These are phyloP conservation scores for Globisporangium echinulatum DNA, from an alignment of 352 stramenopile species.

Conservation along the genomic window DNA sequence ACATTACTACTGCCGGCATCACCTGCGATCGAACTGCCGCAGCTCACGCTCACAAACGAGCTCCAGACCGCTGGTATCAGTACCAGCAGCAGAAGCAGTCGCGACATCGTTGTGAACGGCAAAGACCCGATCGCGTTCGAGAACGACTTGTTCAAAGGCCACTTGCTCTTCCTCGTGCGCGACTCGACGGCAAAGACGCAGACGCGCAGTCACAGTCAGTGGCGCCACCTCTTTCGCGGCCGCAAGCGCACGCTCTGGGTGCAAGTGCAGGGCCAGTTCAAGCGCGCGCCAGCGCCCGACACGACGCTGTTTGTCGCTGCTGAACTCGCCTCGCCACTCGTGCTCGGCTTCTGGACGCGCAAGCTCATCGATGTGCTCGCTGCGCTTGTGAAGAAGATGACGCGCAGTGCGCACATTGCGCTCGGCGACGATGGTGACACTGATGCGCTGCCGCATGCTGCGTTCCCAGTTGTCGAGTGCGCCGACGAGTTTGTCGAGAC, in stretches of 20 bases:
- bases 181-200: conserved; percentile 8
- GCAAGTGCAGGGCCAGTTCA: conserved; percentile 63
- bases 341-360: conserved; percentile 26
- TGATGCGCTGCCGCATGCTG: conserved; percentile 30
- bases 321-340: conserved; percentile 30
- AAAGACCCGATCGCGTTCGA: conserved; percentile 39
- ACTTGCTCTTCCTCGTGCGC: conserved; percentile 29
- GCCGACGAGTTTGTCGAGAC: conserved; percentile 45
- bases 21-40: conserved; percentile 17
- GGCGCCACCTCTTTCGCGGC: conserved; percentile 28
- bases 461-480: conserved; percentile 47
- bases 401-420: conserved; percentile 28
- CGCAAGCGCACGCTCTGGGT: conserved; percentile 40
- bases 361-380: conserved; percentile 32
- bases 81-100: conserved; percentile 2
- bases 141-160: conserved; percentile 34
- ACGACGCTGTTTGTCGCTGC: conserved; percentile 41
- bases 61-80: conserved; percentile 9
- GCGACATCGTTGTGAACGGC: conserved; percentile 15
- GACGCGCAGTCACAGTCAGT: conserved; percentile 2
- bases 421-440: conserved; percentile 19
- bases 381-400: conserved; percentile 27
- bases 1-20: background rate
- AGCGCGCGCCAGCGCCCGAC: conserved; percentile 18
- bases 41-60: conserved; percentile 28